Evolutionary conservation across 2,329 filamentous ascomycete species (phyloP).

Genomic region (Penicillium hordei): DNA sequence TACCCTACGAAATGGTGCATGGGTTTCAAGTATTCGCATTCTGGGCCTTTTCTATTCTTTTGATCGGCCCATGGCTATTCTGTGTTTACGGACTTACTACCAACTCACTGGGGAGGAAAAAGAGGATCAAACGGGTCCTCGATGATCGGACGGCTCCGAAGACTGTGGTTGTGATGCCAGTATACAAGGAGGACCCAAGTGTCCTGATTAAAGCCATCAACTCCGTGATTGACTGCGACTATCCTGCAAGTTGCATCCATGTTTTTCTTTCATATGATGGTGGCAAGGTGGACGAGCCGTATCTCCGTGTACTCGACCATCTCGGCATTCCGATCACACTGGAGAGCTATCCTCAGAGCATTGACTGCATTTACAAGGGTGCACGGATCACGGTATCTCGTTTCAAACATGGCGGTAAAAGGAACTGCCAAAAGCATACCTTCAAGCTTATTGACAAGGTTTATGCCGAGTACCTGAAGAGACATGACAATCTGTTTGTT

Average conservation of each 20-base stretch:
- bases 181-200: constrained; percentile 86
- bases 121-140: constrained; percentile 78
- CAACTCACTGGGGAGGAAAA: constrained; percentile 76
- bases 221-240: constrained; percentile 91
- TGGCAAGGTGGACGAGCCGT: constrained; percentile 82
- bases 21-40: constrained; percentile 94
- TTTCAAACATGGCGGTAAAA: constrained; percentile 90
- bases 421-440: constrained; percentile 88
- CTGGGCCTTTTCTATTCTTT: constrained; percentile 81
- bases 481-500: constrained; percentile 89
- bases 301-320: constrained; percentile 79
- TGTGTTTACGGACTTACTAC: constrained; percentile 91
- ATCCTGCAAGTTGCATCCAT: constrained; percentile 87
- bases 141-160: constrained; percentile 87
- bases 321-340: constrained; percentile 74
- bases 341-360: constrained; percentile 79
- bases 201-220: constrained; percentile 82
- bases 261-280: constrained; percentile 96
- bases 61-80: constrained; percentile 88
- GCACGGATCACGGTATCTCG: constrained; percentile 87
- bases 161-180: constrained; percentile 94
- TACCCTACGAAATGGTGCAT: constrained; percentile 66
- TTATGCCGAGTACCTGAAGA: constrained; percentile 80
- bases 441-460: constrained; percentile 93
- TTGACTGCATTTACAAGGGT: constrained; percentile 80